phyloP scores from a whole-genome alignment of 1,139 yeast species.

The Scheffersomyces parashehatae region DNA sequence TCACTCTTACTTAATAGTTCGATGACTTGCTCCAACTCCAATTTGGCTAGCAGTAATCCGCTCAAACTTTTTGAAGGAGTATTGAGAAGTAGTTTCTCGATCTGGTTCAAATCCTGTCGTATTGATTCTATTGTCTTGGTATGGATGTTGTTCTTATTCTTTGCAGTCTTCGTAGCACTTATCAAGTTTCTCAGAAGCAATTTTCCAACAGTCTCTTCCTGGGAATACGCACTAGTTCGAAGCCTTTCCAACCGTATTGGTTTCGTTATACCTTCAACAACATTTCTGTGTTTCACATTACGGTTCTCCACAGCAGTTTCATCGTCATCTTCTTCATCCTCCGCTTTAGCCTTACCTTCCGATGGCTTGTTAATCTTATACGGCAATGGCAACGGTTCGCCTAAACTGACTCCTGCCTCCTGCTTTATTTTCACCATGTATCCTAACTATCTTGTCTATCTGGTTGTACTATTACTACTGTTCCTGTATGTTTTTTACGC shows the following conservation, averaged over 20 bases:
- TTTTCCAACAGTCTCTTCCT: background rate
- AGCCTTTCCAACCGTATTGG: background rate
- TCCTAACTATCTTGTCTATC: background rate
- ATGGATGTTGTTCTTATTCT: no score
- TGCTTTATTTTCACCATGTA: conserved; percentile 3
- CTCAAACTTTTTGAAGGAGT: background rate
- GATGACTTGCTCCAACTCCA: background rate
- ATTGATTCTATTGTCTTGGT: background rate
- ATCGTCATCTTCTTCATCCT: conserved; percentile 13
- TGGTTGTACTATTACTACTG: background rate
- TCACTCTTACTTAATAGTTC: background rate
- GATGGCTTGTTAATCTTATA: conserved; percentile 17
- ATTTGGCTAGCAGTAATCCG: background rate
- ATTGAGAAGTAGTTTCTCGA: background rate
- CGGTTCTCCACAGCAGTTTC: conserved; percentile 18
- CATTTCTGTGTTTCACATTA: conserved; percentile 6
- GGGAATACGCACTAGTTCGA: conserved; percentile 2
- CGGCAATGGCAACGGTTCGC: conserved; percentile 41
- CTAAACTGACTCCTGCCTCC: conserved; percentile 14
- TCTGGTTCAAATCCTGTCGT: background rate
- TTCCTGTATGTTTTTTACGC: background rate
- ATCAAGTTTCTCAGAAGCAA: background rate
- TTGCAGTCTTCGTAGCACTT: background rate
- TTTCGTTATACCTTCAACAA: conserved; percentile 6
- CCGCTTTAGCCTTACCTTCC: background rate